phyloP scores from a whole-genome alignment of 2,329 filamentous ascomycete species.

The Plectosphaerella cucumerina region DNA sequence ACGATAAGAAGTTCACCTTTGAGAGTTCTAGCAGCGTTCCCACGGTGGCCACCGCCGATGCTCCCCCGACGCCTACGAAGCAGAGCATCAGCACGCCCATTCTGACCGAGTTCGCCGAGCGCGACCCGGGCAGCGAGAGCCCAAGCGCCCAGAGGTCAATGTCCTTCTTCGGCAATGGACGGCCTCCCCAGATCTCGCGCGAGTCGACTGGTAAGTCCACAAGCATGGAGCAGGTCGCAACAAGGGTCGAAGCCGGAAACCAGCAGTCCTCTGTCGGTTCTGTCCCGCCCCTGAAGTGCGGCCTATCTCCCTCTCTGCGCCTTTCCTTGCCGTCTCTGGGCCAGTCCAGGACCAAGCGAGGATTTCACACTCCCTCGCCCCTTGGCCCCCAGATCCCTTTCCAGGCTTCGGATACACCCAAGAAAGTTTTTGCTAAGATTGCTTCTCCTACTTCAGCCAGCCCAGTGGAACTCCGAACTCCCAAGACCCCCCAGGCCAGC shows the following conservation, averaged over 20 bases:
- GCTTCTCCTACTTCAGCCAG: conserved; percentile 51
- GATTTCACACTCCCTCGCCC: conserved; percentile 29
- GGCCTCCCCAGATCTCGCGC: conserved; percentile 29
- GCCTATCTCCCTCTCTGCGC: conserved; percentile 24
- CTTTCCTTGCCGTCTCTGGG: conserved; percentile 34
- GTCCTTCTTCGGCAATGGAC: conserved; percentile 35
- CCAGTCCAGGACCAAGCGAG: conserved; percentile 22
- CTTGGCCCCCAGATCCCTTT: conserved; percentile 20
- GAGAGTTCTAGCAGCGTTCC: conserved; percentile 42
- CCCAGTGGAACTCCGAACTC: conserved; percentile 59
- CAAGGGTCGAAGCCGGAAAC: background rate
- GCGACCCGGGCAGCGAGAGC: conserved; percentile 37
- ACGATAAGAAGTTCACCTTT: conserved; percentile 60
- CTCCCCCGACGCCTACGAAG: conserved; percentile 95
- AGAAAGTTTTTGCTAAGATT: conserved; percentile 49
- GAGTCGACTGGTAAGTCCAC: conserved; percentile 42
- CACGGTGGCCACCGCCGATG: conserved; percentile 42
- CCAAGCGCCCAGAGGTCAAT: conserved; percentile 44
- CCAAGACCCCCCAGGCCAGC: conserved; percentile 74
- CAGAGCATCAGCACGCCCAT: conserved; percentile 42
- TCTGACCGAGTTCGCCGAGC: conserved; percentile 30
- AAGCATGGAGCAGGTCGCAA: conserved; percentile 10
- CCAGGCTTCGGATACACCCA: conserved; percentile 23
- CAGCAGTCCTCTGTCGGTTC: conserved; percentile 14
- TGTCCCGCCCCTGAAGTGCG: conserved; percentile 25